Evolutionary conservation across 176 grass and related monocot species (phyloP), one percentile per base, ranked within the genome.

Genomic region (Triticum dicoccoides): DNA sequence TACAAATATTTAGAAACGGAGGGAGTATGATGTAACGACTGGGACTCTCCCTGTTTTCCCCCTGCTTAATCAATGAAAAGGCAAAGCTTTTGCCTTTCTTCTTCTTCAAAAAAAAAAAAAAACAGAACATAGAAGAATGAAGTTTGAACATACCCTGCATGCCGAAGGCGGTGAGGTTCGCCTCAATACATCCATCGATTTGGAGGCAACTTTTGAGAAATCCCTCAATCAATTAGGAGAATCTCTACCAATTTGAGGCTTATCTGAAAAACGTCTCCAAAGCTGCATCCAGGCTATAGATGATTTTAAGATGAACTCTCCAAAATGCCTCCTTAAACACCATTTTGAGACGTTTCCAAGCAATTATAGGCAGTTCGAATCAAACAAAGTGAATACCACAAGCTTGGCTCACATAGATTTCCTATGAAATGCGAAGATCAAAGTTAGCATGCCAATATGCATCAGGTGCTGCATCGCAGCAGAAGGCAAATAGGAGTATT

Each of bases 361-460:
- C 15, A 2, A 64, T 79, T 39, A 47, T 69, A 20, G n/a, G 13
- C 24, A 49, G 73, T 76, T 32, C 18, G 15, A 11, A 76, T 54
- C 25, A 54, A 76, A 30, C 73, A 76, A 85, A 64, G 17, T 24
- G 30, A 79, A 73, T 49, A 71, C 39, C 82, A 68, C 34, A 24
- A 1, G 62, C 45, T 29, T 61, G 33, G 34, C 24, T 65, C 72
- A 45, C 29, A 80, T 41, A 11, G 35, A 23, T 58, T 66, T 4
- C 29, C 45, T 30, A 7, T 56, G 25, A 75, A 56, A 17, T n/a
- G 32, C 45, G n/a, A 87, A 18, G 61, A 87, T 80, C 18, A 59
- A 79, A 84, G 9, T 11, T 61, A 59, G 51, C 18, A 35, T 78
- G 8, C 61, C 65, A 39, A 51, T 65, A 65, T 38, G 65, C 49